A percentile compares a stretch with the other conserved stretches of the same genome.
phyloP scores from a whole-genome alignment of 2,329 filamentous ascomycete genomes.

The Ceratocystis alfenasii region DNA sequence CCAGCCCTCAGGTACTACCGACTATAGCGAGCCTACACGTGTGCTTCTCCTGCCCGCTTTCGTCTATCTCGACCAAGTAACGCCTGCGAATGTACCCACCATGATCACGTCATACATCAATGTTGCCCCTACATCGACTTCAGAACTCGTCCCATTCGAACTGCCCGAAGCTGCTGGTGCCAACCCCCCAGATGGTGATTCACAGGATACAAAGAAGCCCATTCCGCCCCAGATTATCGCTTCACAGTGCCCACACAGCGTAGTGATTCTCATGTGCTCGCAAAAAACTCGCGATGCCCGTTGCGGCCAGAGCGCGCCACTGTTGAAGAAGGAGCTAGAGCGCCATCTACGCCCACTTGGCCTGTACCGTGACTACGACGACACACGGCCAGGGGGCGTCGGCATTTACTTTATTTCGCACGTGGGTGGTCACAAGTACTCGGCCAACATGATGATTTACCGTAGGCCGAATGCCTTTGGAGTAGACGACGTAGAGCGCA shows the following conservation, averaged over 20 bases:
- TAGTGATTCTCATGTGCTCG: constrained; percentile 84
- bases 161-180: constrained; percentile 31
- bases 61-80: constrained; percentile 70
- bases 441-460: constrained; percentile 89
- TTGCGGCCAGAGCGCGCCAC: constrained; percentile 84
- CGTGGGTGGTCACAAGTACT: constrained; percentile 92
- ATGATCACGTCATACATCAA: constrained; percentile 62
- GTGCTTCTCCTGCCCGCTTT: constrained; percentile 79
- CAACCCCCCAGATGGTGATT: constrained; percentile 28
- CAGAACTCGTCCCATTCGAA: constrained; percentile 39
- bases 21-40: constrained; percentile 59
- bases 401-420: constrained; percentile 95
- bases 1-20: constrained; percentile 53
- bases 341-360: constrained; percentile 75
- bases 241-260: constrained; percentile 63
- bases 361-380: constrained; percentile 74
- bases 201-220: background rate
- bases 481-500: constrained; percentile 31
- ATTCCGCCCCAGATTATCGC: constrained; percentile 25
- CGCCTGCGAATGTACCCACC: constrained; percentile 57
- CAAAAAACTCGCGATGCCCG: constrained; percentile 89
- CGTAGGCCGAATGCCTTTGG: constrained; percentile 50
- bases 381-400: constrained; percentile 80
- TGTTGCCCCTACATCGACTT: constrained; percentile 59
- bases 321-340: constrained; percentile 80